These are phyloP conservation scores for Lactarius akahatsu DNA, from an alignment of 768 basidiomycete species.

Conservation along the genomic window DNA sequence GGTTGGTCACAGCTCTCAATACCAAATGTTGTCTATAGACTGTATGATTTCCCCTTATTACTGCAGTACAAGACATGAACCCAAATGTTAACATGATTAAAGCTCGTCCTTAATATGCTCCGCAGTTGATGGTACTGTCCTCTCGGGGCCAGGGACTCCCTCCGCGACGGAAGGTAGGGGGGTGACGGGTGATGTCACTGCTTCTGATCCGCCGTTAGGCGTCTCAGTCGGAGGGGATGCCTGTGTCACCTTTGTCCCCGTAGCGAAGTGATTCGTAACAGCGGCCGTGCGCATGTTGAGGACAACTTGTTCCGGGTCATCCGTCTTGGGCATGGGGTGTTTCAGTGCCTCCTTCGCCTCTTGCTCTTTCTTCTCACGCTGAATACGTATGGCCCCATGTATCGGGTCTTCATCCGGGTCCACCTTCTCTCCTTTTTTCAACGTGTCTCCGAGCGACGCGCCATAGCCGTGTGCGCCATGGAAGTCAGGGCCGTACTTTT, in stretches of 20 bases:
- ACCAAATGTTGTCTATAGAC: conserved; percentile 20
- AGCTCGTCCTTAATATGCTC: conserved; percentile 27
- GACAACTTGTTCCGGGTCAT: conserved; percentile 31
- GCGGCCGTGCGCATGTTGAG: conserved; percentile 28
- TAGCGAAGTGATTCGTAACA: conserved; percentile 23
- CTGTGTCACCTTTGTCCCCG: neutral
- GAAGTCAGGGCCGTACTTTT: conserved; percentile 43
- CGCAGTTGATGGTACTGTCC: neutral
- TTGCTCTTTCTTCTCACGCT: conserved; percentile 32
- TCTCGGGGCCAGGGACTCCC: neutral
- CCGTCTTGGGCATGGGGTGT: conserved; percentile 30
- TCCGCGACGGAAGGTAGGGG: neutral
- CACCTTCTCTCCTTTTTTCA: conserved; percentile 36
- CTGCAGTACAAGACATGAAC: neutral
- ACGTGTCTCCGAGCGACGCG: conserved; percentile 44
- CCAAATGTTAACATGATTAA: conserved; percentile 9
- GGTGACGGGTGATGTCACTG: neutral
- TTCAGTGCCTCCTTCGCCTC: conserved; percentile 27
- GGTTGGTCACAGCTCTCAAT: conserved; percentile 16
- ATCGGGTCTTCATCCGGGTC: conserved; percentile 34
- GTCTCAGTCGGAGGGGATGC: neutral
- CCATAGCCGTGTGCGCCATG: conserved; percentile 45
- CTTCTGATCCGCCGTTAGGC: neutral
- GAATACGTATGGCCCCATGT: conserved; percentile 32
- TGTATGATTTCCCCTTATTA: conserved; percentile 13